Evolutionary conservation across 1,284 basidiomycete species (phyloP).

Genomic region (Boletellus deceptivus): DNA sequence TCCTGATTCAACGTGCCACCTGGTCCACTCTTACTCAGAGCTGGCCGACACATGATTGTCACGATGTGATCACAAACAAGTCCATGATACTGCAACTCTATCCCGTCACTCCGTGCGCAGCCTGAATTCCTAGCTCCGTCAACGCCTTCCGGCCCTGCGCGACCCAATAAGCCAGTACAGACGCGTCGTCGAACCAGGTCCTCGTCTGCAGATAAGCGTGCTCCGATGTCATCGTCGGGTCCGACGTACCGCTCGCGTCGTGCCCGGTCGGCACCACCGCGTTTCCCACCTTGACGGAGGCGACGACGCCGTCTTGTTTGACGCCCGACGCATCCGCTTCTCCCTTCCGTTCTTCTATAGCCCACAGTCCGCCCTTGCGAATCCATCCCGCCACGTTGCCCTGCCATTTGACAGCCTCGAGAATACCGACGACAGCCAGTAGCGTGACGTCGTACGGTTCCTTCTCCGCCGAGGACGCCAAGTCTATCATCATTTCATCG

Average conservation of each 20-base stretch:
- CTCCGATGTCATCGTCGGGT: conserved; percentile 1
- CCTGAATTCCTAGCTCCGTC: conserved; percentile 46
- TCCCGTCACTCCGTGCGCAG: conserved; percentile 39
- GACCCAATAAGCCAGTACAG: conserved; percentile 50
- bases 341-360: conserved; percentile 1
- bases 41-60: too few relatives aligned
- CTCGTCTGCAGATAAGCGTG: conserved; percentile 6
- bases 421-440: conserved; percentile 68
- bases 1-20: too few relatives aligned
- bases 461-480: neutral
- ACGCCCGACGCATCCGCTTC: neutral
- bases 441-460: conserved; percentile 55
- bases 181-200: conserved; percentile 59
- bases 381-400: conserved; percentile 71
- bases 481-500: neutral
- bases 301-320: too few relatives aligned
- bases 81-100: too few relatives aligned
- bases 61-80: too few relatives aligned
- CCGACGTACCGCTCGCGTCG: conserved; percentile 13
- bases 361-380: conserved; percentile 53
- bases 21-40: too few relatives aligned
- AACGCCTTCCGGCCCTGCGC: conserved; percentile 48
- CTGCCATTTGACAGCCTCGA: conserved; percentile 59
- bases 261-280: conserved; percentile 10
- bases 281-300: neutral